Evolutionary conservation across 139 green algal genomes (phyloP).

Genomic region (Haematococcus lacustris): DNA sequence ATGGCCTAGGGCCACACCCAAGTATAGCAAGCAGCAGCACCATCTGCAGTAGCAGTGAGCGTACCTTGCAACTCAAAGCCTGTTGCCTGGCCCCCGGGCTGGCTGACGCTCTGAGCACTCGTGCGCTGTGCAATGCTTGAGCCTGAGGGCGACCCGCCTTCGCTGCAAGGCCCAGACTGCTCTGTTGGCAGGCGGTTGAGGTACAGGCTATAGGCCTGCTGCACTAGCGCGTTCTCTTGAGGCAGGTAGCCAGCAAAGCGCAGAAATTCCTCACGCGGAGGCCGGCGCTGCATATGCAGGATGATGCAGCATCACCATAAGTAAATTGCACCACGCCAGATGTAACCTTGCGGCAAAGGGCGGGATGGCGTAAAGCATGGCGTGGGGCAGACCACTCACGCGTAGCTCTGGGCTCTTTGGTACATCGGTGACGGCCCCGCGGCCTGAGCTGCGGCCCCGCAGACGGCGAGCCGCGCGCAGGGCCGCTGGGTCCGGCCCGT

Average conservation of each 20-base stretch:
- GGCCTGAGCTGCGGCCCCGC: neutral
- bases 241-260: constrained; percentile 3
- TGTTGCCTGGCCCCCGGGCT: too few relatives aligned
- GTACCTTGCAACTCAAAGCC: too few relatives aligned
- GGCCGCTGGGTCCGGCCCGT: neutral
- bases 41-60: too few relatives aligned
- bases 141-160: too few relatives aligned
- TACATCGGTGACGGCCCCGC: neutral
- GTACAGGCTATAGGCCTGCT: constrained; percentile 1
- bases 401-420: too few relatives aligned
- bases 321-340: neutral
- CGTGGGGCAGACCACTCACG: too few relatives aligned
- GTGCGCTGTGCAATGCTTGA: too few relatives aligned
- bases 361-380: neutral
- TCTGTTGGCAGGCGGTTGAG: neutral
- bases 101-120: too few relatives aligned
- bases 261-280: neutral
- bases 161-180: too few relatives aligned
- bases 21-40: too few relatives aligned
- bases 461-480: too few relatives aligned
- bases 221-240: neutral
- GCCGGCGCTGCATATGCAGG: neutral
- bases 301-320: neutral
- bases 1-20: too few relatives aligned
- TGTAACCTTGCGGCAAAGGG: neutral